Evolutionary conservation across 495 filamentous ascomycete genomes (phyloP).

Genomic region (Evernia prunastri): DNA sequence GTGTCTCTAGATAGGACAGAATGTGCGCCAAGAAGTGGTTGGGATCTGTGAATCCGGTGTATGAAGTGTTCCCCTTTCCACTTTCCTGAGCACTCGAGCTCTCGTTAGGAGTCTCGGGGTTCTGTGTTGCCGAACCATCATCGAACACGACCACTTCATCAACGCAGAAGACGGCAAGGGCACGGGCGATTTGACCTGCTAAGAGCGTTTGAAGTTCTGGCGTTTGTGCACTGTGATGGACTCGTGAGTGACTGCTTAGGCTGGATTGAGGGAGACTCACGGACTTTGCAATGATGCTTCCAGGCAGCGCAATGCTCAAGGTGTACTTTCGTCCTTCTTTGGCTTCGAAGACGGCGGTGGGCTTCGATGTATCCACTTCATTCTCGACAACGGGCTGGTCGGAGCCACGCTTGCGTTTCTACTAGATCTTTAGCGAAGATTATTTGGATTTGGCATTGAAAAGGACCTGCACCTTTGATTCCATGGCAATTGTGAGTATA

Average conservation of each 20-base stretch:
- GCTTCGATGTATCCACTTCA: constrained; percentile 47
- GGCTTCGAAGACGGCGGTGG: constrained; percentile 50
- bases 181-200: constrained; percentile 63
- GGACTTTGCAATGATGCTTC: constrained; percentile 54
- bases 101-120: constrained; percentile 17
- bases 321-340: constrained; percentile 43
- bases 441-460: background rate
- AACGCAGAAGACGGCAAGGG: constrained; percentile 65
- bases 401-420: constrained; percentile 22
- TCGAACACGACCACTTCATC: constrained; percentile 74
- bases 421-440: background rate
- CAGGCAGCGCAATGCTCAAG: constrained; percentile 51
- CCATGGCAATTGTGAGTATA: background rate
- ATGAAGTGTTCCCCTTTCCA: constrained; percentile 37
- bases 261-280: constrained; percentile 8
- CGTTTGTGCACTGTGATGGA: constrained; percentile 42
- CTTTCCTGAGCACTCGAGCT: constrained; percentile 33
- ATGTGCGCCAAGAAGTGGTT: constrained; percentile 66
- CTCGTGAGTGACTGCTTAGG: constrained; percentile 7
- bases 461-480: constrained; percentile 8
- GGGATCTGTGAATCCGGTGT: constrained; percentile 59
- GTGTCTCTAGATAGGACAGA: constrained; percentile 67
- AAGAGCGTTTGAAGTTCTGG: constrained; percentile 60
- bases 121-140: constrained; percentile 37
- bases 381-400: background rate